Percentiles rank a stretch among this genome's conserved stretches.
phyloP scores from a whole-genome alignment of 495 filamentous ascomycete genomes.

The Xylaria telfairii region DNA sequence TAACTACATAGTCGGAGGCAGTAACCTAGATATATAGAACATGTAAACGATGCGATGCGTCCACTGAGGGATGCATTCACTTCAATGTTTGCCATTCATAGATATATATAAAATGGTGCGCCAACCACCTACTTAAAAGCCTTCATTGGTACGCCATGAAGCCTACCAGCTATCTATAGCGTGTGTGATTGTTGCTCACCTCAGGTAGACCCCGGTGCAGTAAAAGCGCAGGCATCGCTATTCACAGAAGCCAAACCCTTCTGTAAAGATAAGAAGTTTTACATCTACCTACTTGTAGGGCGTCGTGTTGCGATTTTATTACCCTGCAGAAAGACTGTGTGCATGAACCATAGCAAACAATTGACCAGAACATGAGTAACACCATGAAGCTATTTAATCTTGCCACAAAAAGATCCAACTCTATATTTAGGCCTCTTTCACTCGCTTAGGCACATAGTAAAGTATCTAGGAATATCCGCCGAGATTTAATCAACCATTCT shows the following conservation, averaged over 20 bases:
- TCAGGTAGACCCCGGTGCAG: background rate
- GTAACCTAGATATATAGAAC: background rate
- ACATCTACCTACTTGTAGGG: background rate
- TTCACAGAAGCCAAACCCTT: background rate
- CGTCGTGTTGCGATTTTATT: background rate
- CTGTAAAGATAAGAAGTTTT: background rate
- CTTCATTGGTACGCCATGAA: background rate
- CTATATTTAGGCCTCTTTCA: background rate
- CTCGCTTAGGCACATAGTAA: too few relatives aligned
- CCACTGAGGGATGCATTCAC: too few relatives aligned
- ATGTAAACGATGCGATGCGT: background rate
- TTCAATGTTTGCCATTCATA: background rate
- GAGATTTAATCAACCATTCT: background rate
- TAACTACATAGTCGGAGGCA: background rate
- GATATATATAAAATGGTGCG: background rate
- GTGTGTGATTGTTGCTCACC: background rate
- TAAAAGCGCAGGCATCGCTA: background rate
- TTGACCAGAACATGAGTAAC: background rate
- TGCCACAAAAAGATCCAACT: background rate
- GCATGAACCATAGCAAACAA: background rate
- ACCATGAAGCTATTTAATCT: background rate
- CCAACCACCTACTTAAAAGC: background rate
- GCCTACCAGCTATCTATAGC: background rate
- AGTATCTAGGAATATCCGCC: too few relatives aligned
- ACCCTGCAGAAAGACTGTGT: background rate